Conservation (phyloP, 345 rosid species). For the Bruguiera gymnorhiza region DNA sequence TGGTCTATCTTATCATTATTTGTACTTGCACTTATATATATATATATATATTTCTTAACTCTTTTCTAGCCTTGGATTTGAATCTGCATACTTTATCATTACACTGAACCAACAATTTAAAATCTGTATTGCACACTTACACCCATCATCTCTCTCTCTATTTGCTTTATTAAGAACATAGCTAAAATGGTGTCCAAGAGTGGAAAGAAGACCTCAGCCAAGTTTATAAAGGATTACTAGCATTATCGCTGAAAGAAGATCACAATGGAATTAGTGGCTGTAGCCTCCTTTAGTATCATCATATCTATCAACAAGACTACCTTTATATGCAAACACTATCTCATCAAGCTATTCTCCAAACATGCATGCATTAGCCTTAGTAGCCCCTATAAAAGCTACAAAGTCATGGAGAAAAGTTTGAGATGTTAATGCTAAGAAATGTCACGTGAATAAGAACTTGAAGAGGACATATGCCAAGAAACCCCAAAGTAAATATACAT, state of each 20-base stretch:
- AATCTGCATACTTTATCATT: constrained; percentile 61
- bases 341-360: constrained; percentile 58
- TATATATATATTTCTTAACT: too few species aligned
- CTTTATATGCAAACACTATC: constrained; percentile 53
- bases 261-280: constrained; percentile 23
- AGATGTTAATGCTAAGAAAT: background rate
- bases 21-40: too few species aligned
- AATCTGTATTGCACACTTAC: background rate
- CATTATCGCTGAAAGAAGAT: constrained; percentile 38
- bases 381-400: constrained; percentile 47
- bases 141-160: background rate
- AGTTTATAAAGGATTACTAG: constrained; percentile 38
- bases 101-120: constrained; percentile 56
- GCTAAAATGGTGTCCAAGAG: constrained; percentile 57
- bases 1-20: too few species aligned
- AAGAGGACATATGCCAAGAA: background rate
- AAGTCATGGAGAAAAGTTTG: constrained; percentile 33
- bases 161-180: background rate
- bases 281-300: constrained; percentile 41
- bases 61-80: constrained; percentile 42
- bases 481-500: too few species aligned
- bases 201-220: constrained; percentile 42
- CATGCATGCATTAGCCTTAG: constrained; percentile 37
- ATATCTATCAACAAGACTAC: constrained; percentile 59
- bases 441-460: background rate